A percentile compares a stretch with the other conserved stretches of the same genome.
These are phyloP conservation scores for Colletotrichum sp. DNA, from an alignment of 2,329 filamentous ascomycete genomes.

Conservation along the genomic window DNA sequence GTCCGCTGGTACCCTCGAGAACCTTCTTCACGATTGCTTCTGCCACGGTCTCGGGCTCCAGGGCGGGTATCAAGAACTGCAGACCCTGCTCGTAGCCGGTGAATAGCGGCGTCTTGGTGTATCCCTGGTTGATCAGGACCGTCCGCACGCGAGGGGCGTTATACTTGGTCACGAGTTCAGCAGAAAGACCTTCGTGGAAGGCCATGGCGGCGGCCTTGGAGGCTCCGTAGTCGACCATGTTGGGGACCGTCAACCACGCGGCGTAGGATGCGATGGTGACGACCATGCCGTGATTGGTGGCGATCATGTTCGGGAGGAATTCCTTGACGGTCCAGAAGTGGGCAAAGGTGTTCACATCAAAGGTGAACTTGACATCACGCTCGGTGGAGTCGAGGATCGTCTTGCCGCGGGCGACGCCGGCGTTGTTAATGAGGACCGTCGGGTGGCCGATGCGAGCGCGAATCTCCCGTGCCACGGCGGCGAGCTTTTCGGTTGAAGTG, in stretches of 20 bases:
- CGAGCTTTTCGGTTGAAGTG: slow-evolving; percentile 59
- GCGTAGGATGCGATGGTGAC: slow-evolving; percentile 73
- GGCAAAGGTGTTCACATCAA: slow-evolving; percentile 72
- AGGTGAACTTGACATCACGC: slow-evolving; percentile 67
- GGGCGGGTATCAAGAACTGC: slow-evolving; percentile 55
- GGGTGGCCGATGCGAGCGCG: slow-evolving; percentile 64
- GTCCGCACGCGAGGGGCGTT: slow-evolving; percentile 68
- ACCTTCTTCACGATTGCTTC: slow-evolving; percentile 67
- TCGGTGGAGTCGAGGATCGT: slow-evolving; percentile 64
- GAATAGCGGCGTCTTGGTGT: slow-evolving; percentile 67
- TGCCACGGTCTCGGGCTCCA: slow-evolving; percentile 68
- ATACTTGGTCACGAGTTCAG: slow-evolving; percentile 64
- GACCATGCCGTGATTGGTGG: slow-evolving; percentile 72
- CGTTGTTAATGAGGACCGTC: slow-evolving; percentile 76
- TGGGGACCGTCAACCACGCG: slow-evolving; percentile 63
- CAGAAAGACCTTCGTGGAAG: slow-evolving; percentile 70
- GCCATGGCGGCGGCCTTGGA: slow-evolving; percentile 70
- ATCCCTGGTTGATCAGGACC: slow-evolving; percentile 68
- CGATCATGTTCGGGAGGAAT: slow-evolving; percentile 71
- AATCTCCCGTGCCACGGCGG: slow-evolving; percentile 56
- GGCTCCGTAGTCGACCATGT: slow-evolving; percentile 70
- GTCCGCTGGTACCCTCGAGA: slow-evolving; percentile 58
- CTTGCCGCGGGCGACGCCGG: slow-evolving; percentile 67
- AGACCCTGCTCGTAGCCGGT: slow-evolving; percentile 56
- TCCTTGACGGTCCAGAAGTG: slow-evolving; percentile 71